Evolutionary conservation across 179 eudicot species (phyloP).

Genomic region (Beta corolliflora): DNA sequence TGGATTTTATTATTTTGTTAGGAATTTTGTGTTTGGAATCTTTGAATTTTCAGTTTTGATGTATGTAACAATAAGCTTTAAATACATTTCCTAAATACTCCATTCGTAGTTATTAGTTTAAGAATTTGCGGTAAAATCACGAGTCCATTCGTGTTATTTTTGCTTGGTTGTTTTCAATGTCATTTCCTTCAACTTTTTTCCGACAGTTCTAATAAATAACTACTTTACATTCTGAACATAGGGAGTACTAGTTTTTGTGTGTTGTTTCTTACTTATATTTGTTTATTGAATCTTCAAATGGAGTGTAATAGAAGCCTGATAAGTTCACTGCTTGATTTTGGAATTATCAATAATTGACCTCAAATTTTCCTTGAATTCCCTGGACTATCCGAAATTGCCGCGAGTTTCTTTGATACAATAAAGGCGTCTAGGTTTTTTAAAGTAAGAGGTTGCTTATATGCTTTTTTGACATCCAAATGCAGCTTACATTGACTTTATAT

Average conservation of each 20-base stretch:
- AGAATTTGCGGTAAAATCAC: too few species aligned
- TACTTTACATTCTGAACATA: background rate
- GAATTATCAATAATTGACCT: background rate
- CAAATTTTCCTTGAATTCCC: background rate
- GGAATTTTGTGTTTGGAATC: background rate
- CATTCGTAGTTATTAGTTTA: too few species aligned
- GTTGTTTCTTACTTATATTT: background rate
- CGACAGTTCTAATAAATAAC: too few species aligned
- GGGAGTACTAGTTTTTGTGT: background rate
- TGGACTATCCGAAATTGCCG: background rate
- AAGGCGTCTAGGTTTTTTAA: background rate
- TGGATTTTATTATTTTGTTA: background rate
- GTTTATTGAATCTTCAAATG: background rate
- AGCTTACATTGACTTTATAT: background rate
- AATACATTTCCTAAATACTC: too few species aligned
- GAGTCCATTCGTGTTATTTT: background rate
- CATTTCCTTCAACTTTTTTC: background rate
- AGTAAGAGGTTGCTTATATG: background rate
- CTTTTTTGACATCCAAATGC: background rate
- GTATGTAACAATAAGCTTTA: too few species aligned
- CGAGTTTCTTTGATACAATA: background rate
- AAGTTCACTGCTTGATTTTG: background rate
- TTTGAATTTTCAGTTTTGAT: too few species aligned
- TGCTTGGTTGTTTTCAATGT: background rate
- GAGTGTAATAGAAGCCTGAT: background rate